Evolutionary conservation across 495 filamentous ascomycete genomes (phyloP).

Genomic region (Terfezia claveryi): DNA sequence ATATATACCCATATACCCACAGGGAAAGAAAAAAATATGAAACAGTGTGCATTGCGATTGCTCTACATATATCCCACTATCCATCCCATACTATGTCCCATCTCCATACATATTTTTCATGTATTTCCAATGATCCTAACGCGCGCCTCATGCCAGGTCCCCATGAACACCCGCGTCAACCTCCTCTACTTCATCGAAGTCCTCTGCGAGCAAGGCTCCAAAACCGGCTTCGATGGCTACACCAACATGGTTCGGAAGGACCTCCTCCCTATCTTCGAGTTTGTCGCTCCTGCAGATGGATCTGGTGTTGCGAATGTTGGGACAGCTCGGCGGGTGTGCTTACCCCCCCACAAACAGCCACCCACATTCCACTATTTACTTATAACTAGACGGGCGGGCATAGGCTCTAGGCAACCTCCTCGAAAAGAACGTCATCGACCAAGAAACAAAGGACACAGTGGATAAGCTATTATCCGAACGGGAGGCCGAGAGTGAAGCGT

Average conservation of each 20-base stretch:
- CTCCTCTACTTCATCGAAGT: conserved; percentile 98
- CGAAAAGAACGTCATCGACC: conserved; percentile 7
- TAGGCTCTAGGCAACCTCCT: conserved; percentile 14
- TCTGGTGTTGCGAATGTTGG: conserved; percentile 86
- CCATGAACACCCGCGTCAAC: conserved; percentile 91
- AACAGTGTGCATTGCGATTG: no score
- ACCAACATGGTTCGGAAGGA: conserved; percentile 87
- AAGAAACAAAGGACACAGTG: conserved; percentile 8
- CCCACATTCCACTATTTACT: not conserved
- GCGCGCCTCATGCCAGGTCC: conserved; percentile 32
- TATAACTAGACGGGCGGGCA: not conserved
- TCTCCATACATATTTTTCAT: conserved; percentile 1
- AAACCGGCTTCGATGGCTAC: conserved; percentile 53
- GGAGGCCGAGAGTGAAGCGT: conserved; percentile 12
- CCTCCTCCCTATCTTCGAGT: conserved; percentile 69
- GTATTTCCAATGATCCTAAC: no score
- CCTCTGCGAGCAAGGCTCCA: conserved; percentile 65
- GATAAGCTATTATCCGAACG: conserved; percentile 8
- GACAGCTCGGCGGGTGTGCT: conserved; percentile 50
- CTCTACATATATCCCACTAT: no score
- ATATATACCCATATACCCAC: no score
- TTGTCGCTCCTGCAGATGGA: conserved; percentile 68
- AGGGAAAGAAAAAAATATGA: no score
- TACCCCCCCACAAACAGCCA: no score
- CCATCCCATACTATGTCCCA: not conserved